A percentile compares a stretch with the other conserved stretches of the same genome.
These are phyloP conservation scores for Penicillium coffeae DNA, from an alignment of 495 filamentous ascomycete species.

Conservation along the genomic window DNA sequence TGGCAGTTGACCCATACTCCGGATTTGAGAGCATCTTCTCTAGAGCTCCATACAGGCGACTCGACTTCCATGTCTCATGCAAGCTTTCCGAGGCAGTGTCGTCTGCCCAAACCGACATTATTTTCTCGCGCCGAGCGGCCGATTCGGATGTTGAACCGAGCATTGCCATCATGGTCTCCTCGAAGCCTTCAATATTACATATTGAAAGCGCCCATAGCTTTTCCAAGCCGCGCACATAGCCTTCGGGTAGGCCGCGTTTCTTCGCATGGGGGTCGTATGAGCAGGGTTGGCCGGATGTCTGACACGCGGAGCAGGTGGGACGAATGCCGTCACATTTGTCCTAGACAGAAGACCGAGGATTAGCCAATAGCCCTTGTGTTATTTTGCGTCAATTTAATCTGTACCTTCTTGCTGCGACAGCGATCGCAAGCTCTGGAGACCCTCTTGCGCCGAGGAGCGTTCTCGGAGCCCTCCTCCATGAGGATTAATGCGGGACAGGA, in stretches of 20 bases:
- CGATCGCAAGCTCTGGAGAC: constrained; percentile 70
- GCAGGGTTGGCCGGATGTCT: constrained; percentile 55
- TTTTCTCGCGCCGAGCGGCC: constrained; percentile 22
- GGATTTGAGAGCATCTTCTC: constrained; percentile 51
- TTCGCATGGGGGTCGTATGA: constrained; percentile 67
- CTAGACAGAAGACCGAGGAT: constrained; percentile 7
- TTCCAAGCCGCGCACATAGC: constrained; percentile 45
- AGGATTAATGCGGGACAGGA: constrained; percentile 21
- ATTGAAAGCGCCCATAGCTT: constrained; percentile 45
- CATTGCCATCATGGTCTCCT: constrained; percentile 45
- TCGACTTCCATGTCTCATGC: constrained; percentile 56
- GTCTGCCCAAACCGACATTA: constrained; percentile 49
- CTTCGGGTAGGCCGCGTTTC: constrained; percentile 58
- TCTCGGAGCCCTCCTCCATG: constrained; percentile 47
- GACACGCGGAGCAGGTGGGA: constrained; percentile 62
- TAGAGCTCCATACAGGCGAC: constrained; percentile 49
- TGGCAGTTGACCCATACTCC: constrained; percentile 15
- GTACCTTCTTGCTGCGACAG: constrained; percentile 58
- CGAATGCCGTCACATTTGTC: constrained; percentile 68
- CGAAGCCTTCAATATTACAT: constrained; percentile 47
- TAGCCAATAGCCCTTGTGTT: not conserved
- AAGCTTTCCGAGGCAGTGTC: constrained; percentile 48
- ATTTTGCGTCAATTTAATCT: constrained; percentile 5
- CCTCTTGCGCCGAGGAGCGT: constrained; percentile 53
- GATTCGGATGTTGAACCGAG: constrained; percentile 39